Evolutionary conservation across 2,329 filamentous ascomycete species (phyloP), one percentile per base, ranked within the genome.

Genomic region (Sclerotinia borealis): DNA sequence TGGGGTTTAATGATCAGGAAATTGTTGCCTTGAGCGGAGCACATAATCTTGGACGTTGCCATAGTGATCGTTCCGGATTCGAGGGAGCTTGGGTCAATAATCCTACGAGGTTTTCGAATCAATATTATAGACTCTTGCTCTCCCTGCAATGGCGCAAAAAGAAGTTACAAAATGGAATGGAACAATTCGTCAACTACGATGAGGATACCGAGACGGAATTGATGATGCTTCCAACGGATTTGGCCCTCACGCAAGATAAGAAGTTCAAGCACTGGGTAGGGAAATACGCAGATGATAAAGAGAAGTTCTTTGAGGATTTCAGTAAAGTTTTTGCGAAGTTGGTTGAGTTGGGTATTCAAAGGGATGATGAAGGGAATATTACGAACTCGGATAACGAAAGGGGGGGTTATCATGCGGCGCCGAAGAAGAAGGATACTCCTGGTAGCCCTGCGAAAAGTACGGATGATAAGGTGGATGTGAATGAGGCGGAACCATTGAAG

Each of bases 141-240:
- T 77, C 75, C 25, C 72, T 82, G 34, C 77, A 83, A 58, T 85
- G 83, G 82, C 81, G 80, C 72, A 79, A 79, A 64, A 82, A 80
- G 72, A 82, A 77, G 15, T 72, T 85, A 60, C 71, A 74, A 17
- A 83, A 80, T 66, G 83, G 83, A 0, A 71, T 83, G 22, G 75
- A 77, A 61, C 84, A 87, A 75, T 88, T 85, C 72, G 80, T 82
- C 50, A 84, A 84, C 68, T 79, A 80, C 54, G 84, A 86, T 66
- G 82, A 85, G 52, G 82, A 86, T 68, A 75, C 72, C 5, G 75
- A 72, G 56, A 80, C 81, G 64, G 81, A 82, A 63, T 75, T 88
- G 48, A 88, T 88, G 85, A 88, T 88, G 85, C 71, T 88, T 71
- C 85, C 85, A 0, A 86, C 85, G 2, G 85, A 88, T 71, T 81